Conservation (phyloP, 441 rosid species). For the Jatropha multifida region DNA sequence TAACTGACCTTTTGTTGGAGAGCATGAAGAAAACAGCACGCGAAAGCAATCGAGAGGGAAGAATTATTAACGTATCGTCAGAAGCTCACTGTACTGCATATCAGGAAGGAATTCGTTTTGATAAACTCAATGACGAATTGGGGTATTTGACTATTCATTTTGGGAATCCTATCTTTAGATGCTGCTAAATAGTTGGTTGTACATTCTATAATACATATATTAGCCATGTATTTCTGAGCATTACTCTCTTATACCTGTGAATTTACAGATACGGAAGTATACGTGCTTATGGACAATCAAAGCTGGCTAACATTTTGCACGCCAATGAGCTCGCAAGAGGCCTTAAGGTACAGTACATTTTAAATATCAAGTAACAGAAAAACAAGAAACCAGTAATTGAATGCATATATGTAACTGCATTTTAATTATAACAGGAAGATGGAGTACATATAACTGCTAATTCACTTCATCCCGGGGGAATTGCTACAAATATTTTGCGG, state of each 20-base stretch:
- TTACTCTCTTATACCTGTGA: not conserved
- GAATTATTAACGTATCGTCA: conserved; percentile 6
- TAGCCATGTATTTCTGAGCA: not conserved
- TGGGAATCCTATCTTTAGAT: not conserved
- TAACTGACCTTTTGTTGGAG: conserved; percentile 37
- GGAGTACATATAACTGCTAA: not conserved
- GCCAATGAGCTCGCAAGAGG: conserved; percentile 34
- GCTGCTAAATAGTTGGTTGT: not conserved
- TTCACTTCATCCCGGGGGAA: not conserved
- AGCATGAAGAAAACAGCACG: conserved; percentile 40
- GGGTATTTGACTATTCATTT: not conserved
- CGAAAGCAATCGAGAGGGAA: conserved; percentile 34
- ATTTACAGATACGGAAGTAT: conserved; percentile 24
- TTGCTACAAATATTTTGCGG: not conserved
- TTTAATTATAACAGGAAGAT: not conserved
- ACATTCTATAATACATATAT: too few species aligned
- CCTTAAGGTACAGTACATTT: conserved; percentile 26
- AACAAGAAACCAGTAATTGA: too few species aligned
- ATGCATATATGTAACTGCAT: too few species aligned
- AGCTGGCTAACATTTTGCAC: conserved; percentile 38
- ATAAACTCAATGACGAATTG: not conserved
- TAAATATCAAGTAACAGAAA: not conserved
- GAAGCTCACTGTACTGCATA: not conserved
- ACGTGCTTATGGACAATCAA: conserved; percentile 40
- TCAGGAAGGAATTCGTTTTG: not conserved